Base-by-base conservation (phyloP, 352 stramenopile genomes). In the Lagenidium giganteum region DNA sequence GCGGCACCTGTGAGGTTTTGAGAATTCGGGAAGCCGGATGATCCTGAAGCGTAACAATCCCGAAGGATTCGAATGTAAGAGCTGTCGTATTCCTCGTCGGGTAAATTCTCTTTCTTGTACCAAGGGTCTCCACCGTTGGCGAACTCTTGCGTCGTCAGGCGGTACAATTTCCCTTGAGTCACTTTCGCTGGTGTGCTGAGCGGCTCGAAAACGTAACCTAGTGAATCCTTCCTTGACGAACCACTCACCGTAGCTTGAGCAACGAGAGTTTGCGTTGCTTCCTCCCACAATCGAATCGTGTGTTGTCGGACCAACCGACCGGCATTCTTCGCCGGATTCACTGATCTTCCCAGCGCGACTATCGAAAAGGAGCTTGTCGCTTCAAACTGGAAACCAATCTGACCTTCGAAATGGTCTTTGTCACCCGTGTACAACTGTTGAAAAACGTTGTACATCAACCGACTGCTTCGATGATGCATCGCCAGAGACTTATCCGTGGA, bases 341-440 rank as follows among this genome's bases (percentile, higher is more conserved):
- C 80, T 5, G 80, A 91, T 3, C 83, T 70, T 1, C 83, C 83
- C 12, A 94, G 53, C 5, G 80, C 83, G n/a, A 92, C 68, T 36
- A 94, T 79, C 21, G 54, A 66, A 52, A 94, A 94, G 1, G 71
- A 84, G 33, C 80, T 88, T 3, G 63, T 85, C 6, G 83, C 80
- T 58, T 94, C 83, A 56, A 94, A 94, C 41, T 94, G 83, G 36
- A 94, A 94, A 5, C 83, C 83, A 47, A 94, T 94, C 47, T 94
- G 83, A 0, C 83, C 83, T 52, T 94, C 83, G 42, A 94, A 94
- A 60, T 94, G 83, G 26, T 94, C 83, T 45, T 94, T 94, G 51
- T 92, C 80, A 8, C 83, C 83, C 0, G 78, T 94, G 57, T 94
- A 94, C 1, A 94, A 69, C 31, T 93, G 78, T 38, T 85, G 81